Evolutionary conservation across 1,284 basidiomycete species (phyloP), one percentile per base, ranked within the genome.

Genomic region (Phellopilus nigrolimitatus): DNA sequence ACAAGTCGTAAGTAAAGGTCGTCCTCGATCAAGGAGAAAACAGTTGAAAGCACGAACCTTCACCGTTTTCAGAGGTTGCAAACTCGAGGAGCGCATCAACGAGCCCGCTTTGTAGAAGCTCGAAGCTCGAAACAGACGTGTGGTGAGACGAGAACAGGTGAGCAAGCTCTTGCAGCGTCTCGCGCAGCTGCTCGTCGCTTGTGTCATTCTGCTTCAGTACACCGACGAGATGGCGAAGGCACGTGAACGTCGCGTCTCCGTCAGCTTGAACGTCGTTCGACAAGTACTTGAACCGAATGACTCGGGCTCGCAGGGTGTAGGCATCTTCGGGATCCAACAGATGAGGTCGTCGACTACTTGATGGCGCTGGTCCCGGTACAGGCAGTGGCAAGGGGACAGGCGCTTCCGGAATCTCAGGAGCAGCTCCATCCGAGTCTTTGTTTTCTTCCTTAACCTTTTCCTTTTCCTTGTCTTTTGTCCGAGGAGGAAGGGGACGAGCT

Each of bases 91-190:
- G 66, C 2, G 84, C 85, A 58, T 97, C 93, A 1, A 98, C 87
- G 1, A 97, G 78, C 2, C 95, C 95, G 61, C 92, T 95, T 62
- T 97, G 89, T 49, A 97, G 71, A 36, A 99, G 70, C 71, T 99
- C 97, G 60, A 98, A 99, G 67, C 94, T 97, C 0, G 95, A 97
- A 9, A 98, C 82, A 8, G 92, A 88, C 3, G 77, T 79, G 60
- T 82, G 77, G 27, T 79, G 75, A n/a, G 84, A 84, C 1, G 84
- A 73, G 65, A 99, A 95, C 39, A 94, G 74, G 12, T 77, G 75
- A 0, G 90, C 88, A 17, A 98, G 73, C 56, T 86, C 82, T 50
- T 75, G 72, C 21, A 97, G 68, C 9, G 81, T 78, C 30, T 79
- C 76, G 21, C 73, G 67, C n/a, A 90, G 66, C 27, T 82, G 79